phyloP scores from a whole-genome alignment of 306 rosid genomes.

The Cotoneaster glaucophyllus region DNA sequence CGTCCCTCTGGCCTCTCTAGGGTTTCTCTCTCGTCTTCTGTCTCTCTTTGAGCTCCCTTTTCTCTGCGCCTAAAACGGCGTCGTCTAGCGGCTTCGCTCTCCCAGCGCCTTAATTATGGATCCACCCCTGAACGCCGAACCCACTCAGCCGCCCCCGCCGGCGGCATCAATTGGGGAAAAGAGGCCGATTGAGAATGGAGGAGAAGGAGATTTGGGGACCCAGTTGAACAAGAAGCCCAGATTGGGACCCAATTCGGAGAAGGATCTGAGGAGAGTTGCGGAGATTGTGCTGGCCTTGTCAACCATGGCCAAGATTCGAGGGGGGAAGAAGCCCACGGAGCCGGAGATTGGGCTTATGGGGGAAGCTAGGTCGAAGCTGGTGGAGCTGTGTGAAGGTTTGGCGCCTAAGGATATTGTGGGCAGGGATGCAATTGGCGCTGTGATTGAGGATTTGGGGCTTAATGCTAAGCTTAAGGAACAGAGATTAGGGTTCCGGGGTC shows the following conservation, averaged over 20 bases:
- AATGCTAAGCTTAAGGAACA: constrained; percentile 59
- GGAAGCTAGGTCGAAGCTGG: constrained; percentile 75
- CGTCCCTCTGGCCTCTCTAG: constrained; percentile 21
- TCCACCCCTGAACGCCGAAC: constrained; percentile 1
- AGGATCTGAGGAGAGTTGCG: constrained; percentile 68
- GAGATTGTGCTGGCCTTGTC: constrained; percentile 84
- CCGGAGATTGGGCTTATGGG: constrained; percentile 63
- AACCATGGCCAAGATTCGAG: constrained; percentile 73
- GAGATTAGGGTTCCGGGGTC: constrained; percentile 72
- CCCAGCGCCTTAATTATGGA: constrained; percentile 17
- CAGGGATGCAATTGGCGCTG: constrained; percentile 57
- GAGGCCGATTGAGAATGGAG: constrained; percentile 39
- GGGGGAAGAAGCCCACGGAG: constrained; percentile 55
- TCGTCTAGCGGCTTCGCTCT: not conserved
- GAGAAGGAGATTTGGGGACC: constrained; percentile 18
- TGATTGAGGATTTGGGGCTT: constrained; percentile 83
- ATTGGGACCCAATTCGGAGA: constrained; percentile 10
- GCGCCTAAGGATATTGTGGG: constrained; percentile 80
- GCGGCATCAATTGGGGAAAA: constrained; percentile 17
- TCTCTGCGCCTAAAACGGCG: not conserved
- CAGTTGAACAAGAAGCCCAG: constrained; percentile 50
- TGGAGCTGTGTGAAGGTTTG: constrained; percentile 50
- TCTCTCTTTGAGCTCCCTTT: not conserved
- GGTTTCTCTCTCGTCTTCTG: constrained; percentile 18
- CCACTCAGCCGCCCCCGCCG: not conserved